Conservation (phyloP, 495 filamentous ascomycete species). For the Podospora comata region DNA sequence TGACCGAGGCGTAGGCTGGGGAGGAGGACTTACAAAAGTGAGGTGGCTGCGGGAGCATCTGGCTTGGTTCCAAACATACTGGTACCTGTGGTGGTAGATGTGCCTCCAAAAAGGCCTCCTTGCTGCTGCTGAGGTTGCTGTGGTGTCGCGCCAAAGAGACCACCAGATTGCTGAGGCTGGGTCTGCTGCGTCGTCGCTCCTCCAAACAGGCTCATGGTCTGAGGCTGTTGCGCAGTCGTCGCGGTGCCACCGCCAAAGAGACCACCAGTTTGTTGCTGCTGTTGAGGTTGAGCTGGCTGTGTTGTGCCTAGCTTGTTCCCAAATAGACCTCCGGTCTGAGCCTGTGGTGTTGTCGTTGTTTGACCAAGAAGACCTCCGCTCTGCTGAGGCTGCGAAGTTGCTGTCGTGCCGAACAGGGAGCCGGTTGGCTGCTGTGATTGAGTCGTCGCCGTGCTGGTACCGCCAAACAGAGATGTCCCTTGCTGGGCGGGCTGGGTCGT, state of each 20-base stretch:
- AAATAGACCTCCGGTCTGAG: constrained; percentile 31
- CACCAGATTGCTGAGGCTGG: constrained; percentile 11
- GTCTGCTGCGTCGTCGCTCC: constrained; percentile 23
- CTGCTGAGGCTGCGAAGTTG: constrained; percentile 44
- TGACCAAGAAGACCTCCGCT: constrained; percentile 34
- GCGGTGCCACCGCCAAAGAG: constrained; percentile 10
- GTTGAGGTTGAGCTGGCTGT: constrained; percentile 28
- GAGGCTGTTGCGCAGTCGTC: constrained; percentile 16
- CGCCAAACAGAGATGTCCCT: constrained; percentile 51
- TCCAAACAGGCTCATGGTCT: constrained; percentile 15
- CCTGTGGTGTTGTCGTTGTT: constrained; percentile 30
- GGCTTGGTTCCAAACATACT: constrained; percentile 47
- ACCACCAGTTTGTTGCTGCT: constrained; percentile 19
- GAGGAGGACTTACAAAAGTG: constrained; percentile 50
- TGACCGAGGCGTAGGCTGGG: neutral
- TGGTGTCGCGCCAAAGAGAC: constrained; percentile 18
- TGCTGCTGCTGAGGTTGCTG: constrained; percentile 17
- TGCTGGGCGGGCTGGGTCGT: constrained; percentile 33
- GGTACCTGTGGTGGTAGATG: constrained; percentile 33
- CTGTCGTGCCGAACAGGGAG: constrained; percentile 9
- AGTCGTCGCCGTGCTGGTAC: constrained; percentile 30
- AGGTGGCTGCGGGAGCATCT: constrained; percentile 27
- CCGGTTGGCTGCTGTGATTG: constrained; percentile 13
- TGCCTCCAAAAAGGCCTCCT: constrained; percentile 33
- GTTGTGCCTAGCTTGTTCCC: constrained; percentile 21